A percentile compares a stretch with the other conserved stretches of the same genome.
Conservation (phyloP, 306 rosid genomes). For the Acacia acuminata region DNA sequence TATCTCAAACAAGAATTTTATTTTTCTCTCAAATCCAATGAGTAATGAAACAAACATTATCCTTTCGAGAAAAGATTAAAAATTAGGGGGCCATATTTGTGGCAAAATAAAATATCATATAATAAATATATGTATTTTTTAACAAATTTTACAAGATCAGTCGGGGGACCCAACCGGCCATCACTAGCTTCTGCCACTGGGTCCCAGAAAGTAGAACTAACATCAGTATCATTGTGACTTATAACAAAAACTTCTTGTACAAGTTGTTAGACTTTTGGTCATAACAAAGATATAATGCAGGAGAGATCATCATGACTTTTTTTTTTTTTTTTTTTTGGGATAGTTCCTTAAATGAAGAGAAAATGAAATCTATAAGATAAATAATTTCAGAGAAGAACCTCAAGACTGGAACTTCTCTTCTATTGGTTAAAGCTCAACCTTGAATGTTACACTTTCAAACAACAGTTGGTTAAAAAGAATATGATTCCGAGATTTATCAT, state of each 20-base stretch:
- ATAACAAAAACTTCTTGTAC: neutral
- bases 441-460: neutral
- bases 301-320: neutral
- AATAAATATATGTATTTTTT: too few species aligned
- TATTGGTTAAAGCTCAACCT: neutral
- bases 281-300: neutral
- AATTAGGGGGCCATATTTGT: too few species aligned
- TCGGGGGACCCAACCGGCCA: too few species aligned
- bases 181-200: too few species aligned
- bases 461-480: neutral
- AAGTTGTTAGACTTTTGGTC: neutral
- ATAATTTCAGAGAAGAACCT: neutral
- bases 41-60: too few species aligned
- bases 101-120: too few species aligned
- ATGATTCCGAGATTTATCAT: neutral
- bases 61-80: too few species aligned
- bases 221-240: neutral
- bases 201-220: neutral
- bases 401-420: neutral
- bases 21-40: too few species aligned
- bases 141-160: too few species aligned
- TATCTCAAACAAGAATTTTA: too few species aligned
- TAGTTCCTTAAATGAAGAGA: neutral
- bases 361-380: too few species aligned
- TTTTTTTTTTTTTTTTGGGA: neutral